Percentiles rank a stretch among this genome's conserved stretches.
Evolutionary conservation across 2,329 filamentous ascomycete species (phyloP).

Genomic region (Pseudopithomyces maydicus): DNA sequence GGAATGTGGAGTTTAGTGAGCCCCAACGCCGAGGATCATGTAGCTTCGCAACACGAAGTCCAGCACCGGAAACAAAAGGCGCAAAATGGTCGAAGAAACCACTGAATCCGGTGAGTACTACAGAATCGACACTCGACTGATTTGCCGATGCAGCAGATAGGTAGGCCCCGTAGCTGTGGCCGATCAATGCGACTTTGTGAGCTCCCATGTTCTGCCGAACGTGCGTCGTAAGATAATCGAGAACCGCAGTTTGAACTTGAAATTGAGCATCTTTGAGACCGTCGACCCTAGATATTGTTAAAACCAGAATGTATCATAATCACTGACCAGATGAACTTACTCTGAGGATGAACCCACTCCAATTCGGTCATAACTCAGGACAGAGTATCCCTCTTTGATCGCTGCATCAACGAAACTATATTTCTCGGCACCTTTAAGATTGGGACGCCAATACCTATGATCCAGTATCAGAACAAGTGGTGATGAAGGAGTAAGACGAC

Average conservation of each 20-base stretch:
- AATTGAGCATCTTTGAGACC: conserved; percentile 2
- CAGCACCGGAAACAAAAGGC: background rate
- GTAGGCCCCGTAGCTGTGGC: conserved; percentile 11
- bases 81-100: conserved; percentile 8
- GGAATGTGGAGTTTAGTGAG: conserved; percentile 4
- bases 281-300: background rate
- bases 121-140: conserved; percentile 3
- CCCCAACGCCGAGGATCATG: conserved; percentile 8
- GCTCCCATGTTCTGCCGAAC: background rate
- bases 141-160: conserved; percentile 7
- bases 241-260: conserved; percentile 4
- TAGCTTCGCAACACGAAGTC: conserved; percentile 3
- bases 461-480: background rate
- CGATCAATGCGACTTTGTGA: conserved; percentile 1
- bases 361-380: conserved; percentile 4
- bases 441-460: background rate
- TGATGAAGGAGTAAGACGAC: background rate
- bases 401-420: conserved; percentile 5
- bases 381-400: conserved; percentile 6
- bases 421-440: background rate
- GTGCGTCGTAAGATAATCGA: background rate
- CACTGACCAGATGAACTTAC: background rate
- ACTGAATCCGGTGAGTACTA: conserved; percentile 8
- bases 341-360: conserved; percentile 6
- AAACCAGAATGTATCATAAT: background rate